Conservation (phyloP, 805 yeast species). For the Lachancea fermentati region DNA sequence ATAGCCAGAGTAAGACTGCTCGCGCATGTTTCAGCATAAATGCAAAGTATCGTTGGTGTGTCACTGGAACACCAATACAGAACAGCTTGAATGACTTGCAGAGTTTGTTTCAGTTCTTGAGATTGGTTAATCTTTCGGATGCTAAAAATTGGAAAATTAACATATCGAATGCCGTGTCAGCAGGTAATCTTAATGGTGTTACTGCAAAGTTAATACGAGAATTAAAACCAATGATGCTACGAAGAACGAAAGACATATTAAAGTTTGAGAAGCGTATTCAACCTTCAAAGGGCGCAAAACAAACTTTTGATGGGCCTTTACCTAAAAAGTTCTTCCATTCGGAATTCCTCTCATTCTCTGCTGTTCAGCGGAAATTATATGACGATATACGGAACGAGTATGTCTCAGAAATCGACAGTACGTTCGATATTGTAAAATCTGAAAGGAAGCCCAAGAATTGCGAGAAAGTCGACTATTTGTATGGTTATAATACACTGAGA, state of each 20-base stretch:
- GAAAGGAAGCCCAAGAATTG: too few species aligned
- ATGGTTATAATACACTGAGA: too few species aligned
- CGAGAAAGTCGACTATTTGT: too few species aligned
- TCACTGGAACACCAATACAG: slow-evolving; percentile 80
- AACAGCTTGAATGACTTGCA: slow-evolving; percentile 83
- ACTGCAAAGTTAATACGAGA: slow-evolving; percentile 80
- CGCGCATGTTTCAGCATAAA: slow-evolving; percentile 33
- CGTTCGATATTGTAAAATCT: too few species aligned
- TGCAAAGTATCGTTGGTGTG: slow-evolving; percentile 40
- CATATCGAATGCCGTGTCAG: slow-evolving; percentile 77
- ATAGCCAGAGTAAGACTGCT: slow-evolving; percentile 33
- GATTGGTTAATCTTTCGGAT: slow-evolving; percentile 86
- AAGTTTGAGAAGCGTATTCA: slow-evolving; percentile 61
- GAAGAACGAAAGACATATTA: slow-evolving; percentile 84
- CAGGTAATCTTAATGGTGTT: slow-evolving; percentile 62
- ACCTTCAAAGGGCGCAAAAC: slow-evolving; percentile 54
- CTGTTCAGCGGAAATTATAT: slow-evolving; percentile 24
- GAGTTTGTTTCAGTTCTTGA: slow-evolving; percentile 66
- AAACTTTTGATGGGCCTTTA: slow-evolving; percentile 49
- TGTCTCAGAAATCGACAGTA: background rate
- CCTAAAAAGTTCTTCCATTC: slow-evolving; percentile 65
- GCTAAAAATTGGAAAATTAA: slow-evolving; percentile 83
- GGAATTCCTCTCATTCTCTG: slow-evolving; percentile 56
- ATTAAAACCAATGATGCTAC: slow-evolving; percentile 70
- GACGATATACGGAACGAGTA: background rate